Evolutionary conservation across 2,329 filamentous ascomycete genomes (phyloP).

Genomic region (Proliferodiscus dingleyae): DNA sequence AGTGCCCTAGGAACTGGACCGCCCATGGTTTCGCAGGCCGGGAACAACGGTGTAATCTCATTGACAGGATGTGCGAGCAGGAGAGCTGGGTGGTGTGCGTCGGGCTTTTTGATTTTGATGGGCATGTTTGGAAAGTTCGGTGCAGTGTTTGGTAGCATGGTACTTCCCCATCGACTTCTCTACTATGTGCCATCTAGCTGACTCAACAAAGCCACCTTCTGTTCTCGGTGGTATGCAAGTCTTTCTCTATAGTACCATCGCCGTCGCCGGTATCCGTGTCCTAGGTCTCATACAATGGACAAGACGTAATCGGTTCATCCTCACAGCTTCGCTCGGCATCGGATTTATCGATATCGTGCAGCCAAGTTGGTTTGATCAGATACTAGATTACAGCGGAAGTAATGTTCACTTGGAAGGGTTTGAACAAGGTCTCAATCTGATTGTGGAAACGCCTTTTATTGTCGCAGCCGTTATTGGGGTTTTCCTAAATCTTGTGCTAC

Average conservation of each 20-base stretch:
- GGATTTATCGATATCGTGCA: slow-evolving; percentile 47
- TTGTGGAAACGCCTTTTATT: slow-evolving; percentile 39
- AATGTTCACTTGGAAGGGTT: slow-evolving; percentile 37
- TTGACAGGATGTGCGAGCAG: slow-evolving; percentile 64
- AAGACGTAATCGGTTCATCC: slow-evolving; percentile 60
- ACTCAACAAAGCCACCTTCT: slow-evolving; percentile 39
- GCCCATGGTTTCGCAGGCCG: slow-evolving; percentile 63
- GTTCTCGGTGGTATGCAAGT: slow-evolving; percentile 49
- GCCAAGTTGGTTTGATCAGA: slow-evolving; percentile 36
- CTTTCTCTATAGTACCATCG: slow-evolving; percentile 63
- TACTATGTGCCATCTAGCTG: background rate
- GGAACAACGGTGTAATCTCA: slow-evolving; percentile 66
- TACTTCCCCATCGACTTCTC: background rate
- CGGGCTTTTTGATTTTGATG: slow-evolving; percentile 63
- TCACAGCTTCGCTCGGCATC: slow-evolving; percentile 56
- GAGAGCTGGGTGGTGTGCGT: slow-evolving; percentile 61
- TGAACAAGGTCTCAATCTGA: slow-evolving; percentile 37
- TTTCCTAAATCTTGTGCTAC: slow-evolving; percentile 39
- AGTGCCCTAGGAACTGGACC: slow-evolving; percentile 62
- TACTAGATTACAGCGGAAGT: slow-evolving; percentile 34
- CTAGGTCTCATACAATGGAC: slow-evolving; percentile 59
- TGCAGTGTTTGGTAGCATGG: slow-evolving; percentile 60
- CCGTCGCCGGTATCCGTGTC: slow-evolving; percentile 61
- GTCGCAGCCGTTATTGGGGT: slow-evolving; percentile 40
- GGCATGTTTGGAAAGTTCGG: slow-evolving; percentile 68